A percentile compares a stretch with the other conserved stretches of the same genome.
Conservation (phyloP, 352 stramenopile species). For the Plasmopara viticola region DNA sequence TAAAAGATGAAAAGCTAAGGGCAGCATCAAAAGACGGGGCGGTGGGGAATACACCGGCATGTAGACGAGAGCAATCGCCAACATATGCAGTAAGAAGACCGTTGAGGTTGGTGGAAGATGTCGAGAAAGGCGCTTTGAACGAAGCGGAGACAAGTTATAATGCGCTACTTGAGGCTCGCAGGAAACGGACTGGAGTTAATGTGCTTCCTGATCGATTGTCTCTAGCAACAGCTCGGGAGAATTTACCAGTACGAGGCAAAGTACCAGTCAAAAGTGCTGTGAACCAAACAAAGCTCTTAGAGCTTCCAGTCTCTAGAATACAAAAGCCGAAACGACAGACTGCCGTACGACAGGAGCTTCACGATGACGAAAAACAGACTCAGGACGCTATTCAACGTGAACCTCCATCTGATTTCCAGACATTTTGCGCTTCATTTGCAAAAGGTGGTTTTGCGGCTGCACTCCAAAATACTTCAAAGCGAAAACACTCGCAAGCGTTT, state of each 20-base stretch:
- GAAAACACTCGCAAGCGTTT: slow-evolving; percentile 27
- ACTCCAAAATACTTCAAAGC: slow-evolving; percentile 14
- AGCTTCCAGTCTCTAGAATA: too few species aligned
- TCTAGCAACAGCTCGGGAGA: too few species aligned
- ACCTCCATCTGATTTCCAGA: slow-evolving; percentile 18
- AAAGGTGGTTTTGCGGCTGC: slow-evolving; percentile 19
- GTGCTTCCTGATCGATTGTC: neutral
- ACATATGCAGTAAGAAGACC: slow-evolving; percentile 16
- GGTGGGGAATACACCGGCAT: neutral
- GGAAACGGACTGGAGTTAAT: slow-evolving; percentile 9
- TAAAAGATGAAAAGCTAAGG: too few species aligned
- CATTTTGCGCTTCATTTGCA: slow-evolving; percentile 32
- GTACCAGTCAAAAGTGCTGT: too few species aligned
- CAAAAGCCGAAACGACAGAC: too few species aligned
- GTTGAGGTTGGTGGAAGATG: slow-evolving; percentile 16
- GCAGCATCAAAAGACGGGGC: neutral
- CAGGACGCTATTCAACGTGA: slow-evolving; percentile 9
- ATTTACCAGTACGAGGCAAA: too few species aligned
- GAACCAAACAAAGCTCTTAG: too few species aligned
- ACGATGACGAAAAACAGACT: slow-evolving; percentile 12
- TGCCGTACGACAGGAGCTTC: neutral
- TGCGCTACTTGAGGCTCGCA: slow-evolving; percentile 17
- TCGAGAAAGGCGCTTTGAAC: slow-evolving; percentile 1
- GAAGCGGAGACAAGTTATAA: slow-evolving; percentile 17
- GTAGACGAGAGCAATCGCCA: slow-evolving; percentile 12